Evolutionary conservation across 169 alveolate species (phyloP).

Genomic region (Eimeria praecox): DNA sequence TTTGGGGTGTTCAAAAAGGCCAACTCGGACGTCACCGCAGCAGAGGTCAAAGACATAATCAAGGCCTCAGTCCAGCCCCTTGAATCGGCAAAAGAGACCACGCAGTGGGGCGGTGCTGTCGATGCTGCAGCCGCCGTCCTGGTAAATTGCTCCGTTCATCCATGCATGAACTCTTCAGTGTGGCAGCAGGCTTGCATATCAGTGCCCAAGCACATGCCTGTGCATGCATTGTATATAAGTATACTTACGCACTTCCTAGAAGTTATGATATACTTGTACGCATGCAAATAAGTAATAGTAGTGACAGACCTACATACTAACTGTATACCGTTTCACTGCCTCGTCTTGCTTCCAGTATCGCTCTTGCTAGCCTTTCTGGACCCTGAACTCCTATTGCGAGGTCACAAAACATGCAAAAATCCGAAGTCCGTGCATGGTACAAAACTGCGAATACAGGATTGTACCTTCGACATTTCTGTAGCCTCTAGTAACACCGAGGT

Average conservation of each 20-base stretch:
- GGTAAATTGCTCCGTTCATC: slow-evolving; percentile 19
- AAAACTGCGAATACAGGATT: background rate
- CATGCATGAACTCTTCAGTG: background rate
- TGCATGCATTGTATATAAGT: background rate
- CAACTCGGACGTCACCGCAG: slow-evolving; percentile 66
- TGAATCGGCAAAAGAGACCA: background rate
- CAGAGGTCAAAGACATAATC: slow-evolving; percentile 76
- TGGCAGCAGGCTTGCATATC: background rate
- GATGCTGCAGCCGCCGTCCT: slow-evolving; percentile 66
- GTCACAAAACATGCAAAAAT: background rate
- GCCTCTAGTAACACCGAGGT: background rate
- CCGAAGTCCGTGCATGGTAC: background rate
- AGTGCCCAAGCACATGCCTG: background rate
- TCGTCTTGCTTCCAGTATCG: background rate
- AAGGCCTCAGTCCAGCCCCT: background rate
- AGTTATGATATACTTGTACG: background rate
- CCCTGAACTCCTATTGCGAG: background rate
- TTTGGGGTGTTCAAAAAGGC: slow-evolving; percentile 59
- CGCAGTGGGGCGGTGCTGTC: slow-evolving; percentile 42
- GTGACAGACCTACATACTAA: no score
- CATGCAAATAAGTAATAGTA: no score
- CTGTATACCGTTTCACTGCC: background rate
- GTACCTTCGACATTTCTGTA: background rate
- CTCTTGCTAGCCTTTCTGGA: background rate
- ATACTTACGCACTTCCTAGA: no score